These are phyloP conservation scores for Ophiostoma pallidulum DNA, from an alignment of 2,329 filamentous ascomycete genomes.

Conservation along the genomic window DNA sequence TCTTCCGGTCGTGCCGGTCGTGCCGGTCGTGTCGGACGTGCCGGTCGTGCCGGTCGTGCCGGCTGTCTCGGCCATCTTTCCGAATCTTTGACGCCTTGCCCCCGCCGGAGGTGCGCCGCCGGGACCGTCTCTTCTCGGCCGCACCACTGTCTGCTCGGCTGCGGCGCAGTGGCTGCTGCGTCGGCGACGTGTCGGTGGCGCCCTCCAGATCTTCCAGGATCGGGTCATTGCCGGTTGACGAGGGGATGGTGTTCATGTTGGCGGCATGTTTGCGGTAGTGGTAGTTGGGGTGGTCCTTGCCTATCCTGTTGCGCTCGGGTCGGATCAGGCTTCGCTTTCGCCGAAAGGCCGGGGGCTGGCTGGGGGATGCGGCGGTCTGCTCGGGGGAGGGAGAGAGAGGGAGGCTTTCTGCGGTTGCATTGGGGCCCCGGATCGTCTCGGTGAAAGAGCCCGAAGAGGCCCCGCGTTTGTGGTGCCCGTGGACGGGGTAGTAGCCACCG, in stretches of 20 bases:
- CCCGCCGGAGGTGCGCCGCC: conserved; percentile 30
- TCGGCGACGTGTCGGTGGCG: conserved; percentile 36
- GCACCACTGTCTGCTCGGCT: conserved; percentile 26
- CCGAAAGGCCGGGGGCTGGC: conserved; percentile 32
- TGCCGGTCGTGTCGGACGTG: no score
- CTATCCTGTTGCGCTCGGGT: conserved; percentile 79
- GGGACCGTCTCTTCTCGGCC: conserved; percentile 29
- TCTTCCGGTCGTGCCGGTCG: no score
- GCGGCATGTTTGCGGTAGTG: conserved; percentile 92
- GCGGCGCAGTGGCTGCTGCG: conserved; percentile 23
- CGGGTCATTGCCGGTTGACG: conserved; percentile 85
- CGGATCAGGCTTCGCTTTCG: conserved; percentile 84
- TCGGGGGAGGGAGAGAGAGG: conserved; percentile 43
- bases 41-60: no score
- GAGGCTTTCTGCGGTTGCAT: conserved; percentile 45
- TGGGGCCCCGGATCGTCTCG: conserved; percentile 47
- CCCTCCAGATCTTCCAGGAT: conserved; percentile 69
- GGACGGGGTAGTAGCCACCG: conserved; percentile 40
- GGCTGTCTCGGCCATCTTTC: no score
- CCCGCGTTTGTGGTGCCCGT: conserved; percentile 42
- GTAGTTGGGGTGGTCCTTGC: conserved; percentile 85
- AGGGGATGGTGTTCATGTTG: conserved; percentile 83
- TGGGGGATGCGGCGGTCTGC: conserved; percentile 11
- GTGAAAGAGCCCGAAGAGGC: conserved; percentile 49
- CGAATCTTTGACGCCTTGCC: conserved; percentile 53